phyloP scores from a whole-genome alignment of 768 basidiomycete genomes.

The Phlebiopsis gigantea region DNA sequence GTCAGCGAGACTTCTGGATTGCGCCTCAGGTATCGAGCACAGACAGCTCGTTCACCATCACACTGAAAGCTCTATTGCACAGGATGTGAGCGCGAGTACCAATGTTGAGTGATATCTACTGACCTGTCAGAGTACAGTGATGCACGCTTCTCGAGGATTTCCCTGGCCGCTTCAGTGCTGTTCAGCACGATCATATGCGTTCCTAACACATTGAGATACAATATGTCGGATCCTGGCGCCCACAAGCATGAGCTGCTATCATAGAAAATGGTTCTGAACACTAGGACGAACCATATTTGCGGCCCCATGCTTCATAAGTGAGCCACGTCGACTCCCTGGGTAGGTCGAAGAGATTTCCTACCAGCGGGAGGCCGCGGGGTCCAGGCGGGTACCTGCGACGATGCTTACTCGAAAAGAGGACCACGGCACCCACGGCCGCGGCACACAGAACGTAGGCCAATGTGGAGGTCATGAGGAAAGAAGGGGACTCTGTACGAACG shows the following conservation, averaged over 20 bases:
- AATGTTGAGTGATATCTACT: too few relatives aligned
- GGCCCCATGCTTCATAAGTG: conserved; percentile 20
- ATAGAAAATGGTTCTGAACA: background rate
- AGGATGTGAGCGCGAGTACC: too few relatives aligned
- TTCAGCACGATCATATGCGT: conserved; percentile 32
- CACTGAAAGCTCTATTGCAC: background rate
- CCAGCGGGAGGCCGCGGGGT: conserved; percentile 27
- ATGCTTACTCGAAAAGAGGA: background rate
- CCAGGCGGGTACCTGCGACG: conserved; percentile 23
- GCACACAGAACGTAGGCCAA: background rate
- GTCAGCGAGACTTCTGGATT: background rate
- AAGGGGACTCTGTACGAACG: too few relatives aligned
- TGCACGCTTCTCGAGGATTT: conserved; percentile 42
- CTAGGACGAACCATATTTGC: conserved; percentile 18
- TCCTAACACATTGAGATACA: conserved; percentile 12
- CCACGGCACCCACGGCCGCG: background rate
- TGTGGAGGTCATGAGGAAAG: conserved; percentile 7
- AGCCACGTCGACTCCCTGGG: conserved; percentile 17
- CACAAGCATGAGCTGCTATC: background rate
- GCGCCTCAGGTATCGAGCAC: too few relatives aligned
- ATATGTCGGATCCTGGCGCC: conserved; percentile 11
- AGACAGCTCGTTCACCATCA: background rate
- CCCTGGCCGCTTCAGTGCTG: conserved; percentile 33
- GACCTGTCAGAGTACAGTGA: conserved; percentile 33
- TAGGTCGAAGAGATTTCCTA: conserved; percentile 30